A percentile compares a stretch with the other conserved stretches of the same genome.
These are phyloP conservation scores for Volvariella volvacea DNA, from an alignment of 1,284 basidiomycete species.

Conservation along the genomic window DNA sequence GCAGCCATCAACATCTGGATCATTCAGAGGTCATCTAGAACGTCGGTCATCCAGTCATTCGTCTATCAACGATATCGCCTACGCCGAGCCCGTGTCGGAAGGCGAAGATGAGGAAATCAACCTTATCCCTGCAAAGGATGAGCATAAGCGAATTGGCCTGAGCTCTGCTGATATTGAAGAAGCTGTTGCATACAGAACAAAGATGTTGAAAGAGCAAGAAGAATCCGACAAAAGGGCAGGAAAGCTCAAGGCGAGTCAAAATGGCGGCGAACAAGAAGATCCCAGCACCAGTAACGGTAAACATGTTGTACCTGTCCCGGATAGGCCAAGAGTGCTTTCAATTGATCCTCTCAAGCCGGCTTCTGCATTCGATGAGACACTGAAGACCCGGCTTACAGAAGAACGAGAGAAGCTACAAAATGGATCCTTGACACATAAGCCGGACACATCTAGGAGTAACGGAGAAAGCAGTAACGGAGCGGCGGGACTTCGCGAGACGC, in stretches of 20 bases:
- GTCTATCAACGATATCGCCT: constrained; percentile 45
- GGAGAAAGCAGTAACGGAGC: constrained; percentile 9
- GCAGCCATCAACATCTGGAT: constrained; percentile 27
- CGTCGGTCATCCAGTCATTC: constrained; percentile 39
- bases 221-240: constrained; percentile 12
- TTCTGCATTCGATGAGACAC: constrained; percentile 73
- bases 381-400: constrained; percentile 53
- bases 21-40: constrained; percentile 40
- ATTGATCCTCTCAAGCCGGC: constrained; percentile 85
- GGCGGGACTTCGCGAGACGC: constrained; percentile 22
- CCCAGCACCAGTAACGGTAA: constrained; percentile 15
- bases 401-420: constrained; percentile 18
- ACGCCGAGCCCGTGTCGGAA: constrained; percentile 85
- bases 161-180: constrained; percentile 66
- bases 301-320: constrained; percentile 20
- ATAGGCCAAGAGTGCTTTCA: constrained; percentile 42
- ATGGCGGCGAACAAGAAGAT: constrained; percentile 7
- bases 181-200: constrained; percentile 79
- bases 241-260: constrained; percentile 8
- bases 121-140: constrained; percentile 65
- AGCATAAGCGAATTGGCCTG: constrained; percentile 73
- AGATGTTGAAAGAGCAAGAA: constrained; percentile 53
- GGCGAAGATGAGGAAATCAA: constrained; percentile 81
- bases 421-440: neutral
- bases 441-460: neutral